phyloP scores from a whole-genome alignment of 2,329 filamentous ascomycete genomes.

The Epichloe scottii region DNA sequence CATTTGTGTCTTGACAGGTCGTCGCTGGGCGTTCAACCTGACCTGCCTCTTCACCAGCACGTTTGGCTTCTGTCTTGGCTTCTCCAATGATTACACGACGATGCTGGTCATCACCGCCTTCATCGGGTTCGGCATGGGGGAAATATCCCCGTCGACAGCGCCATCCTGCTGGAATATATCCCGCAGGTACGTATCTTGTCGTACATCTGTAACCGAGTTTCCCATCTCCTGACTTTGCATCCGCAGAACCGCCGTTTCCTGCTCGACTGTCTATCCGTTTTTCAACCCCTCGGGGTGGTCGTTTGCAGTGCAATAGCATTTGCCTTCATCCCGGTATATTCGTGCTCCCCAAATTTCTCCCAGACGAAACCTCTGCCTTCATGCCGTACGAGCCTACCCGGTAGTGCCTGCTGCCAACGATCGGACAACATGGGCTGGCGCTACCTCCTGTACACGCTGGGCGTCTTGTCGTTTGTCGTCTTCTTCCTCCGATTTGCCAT shows the following conservation, averaged over 20 bases:
- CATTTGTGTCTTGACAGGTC: slow-evolving; percentile 13
- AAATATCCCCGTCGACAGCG: slow-evolving; percentile 43
- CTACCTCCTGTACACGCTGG: slow-evolving; percentile 32
- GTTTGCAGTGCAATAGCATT: slow-evolving; percentile 38
- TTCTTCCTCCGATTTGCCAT: slow-evolving; percentile 31
- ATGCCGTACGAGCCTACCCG: slow-evolving; percentile 13
- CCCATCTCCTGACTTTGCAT: not conserved
- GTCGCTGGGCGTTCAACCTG: slow-evolving; percentile 44
- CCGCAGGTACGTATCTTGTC: slow-evolving; percentile 23
- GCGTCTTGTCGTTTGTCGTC: slow-evolving; percentile 29
- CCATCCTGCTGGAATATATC: slow-evolving; percentile 43
- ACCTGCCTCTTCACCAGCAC: slow-evolving; percentile 41
- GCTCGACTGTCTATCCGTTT: slow-evolving; percentile 38
- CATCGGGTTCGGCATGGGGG: slow-evolving; percentile 40
- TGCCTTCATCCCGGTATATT: slow-evolving; percentile 37
- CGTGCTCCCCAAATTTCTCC: slow-evolving; percentile 38
- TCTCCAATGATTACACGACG: slow-evolving; percentile 33
- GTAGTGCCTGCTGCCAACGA: slow-evolving; percentile 11
- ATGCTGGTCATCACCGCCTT: slow-evolving; percentile 42
- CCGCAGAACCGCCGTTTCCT: slow-evolving; percentile 33
- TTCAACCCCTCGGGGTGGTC: slow-evolving; percentile 43
- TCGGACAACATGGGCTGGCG: slow-evolving; percentile 39
- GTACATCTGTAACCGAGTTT: too few species aligned
- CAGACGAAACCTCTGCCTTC: slow-evolving; percentile 14
- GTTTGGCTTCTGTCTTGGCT: slow-evolving; percentile 40